Evolutionary conservation across 768 basidiomycete species (phyloP), one percentile per base, ranked within the genome.

Genomic region (Trametes meyenii): DNA sequence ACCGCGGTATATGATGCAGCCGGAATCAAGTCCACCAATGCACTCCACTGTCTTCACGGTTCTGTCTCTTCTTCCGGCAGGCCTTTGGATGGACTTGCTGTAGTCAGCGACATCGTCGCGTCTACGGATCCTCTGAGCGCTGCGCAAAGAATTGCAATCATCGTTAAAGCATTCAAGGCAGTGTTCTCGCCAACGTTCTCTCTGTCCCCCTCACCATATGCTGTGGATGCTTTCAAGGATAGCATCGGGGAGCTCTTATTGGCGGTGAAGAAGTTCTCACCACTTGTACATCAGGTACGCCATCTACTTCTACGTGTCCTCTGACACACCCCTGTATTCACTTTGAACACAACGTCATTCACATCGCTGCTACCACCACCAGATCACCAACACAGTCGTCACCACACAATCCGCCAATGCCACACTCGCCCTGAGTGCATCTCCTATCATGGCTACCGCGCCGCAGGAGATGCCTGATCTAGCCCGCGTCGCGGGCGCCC

Each of bases 391-490:
- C 69, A 86, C 80, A 19, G 94, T 97, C 16, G 93, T 94, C 33
- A 85, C 87, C 19, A 95, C 87, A 19, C 94, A 96, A 76, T 92
- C 89, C 5, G 94, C 94, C 21, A 97, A 96, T 70, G 83, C 90
- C 1, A 96, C 94, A 1, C 81, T 98, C 6, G 92, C 94, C 0
- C 69, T 97, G 4, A 90, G 91, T 17, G 94, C 87, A 14, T 94
- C 92, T 61, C 96, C 96, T 0, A 95, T 98, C 70, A 98, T 98
- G 96, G 91, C 95, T 2, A 88, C 90, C 19, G 85, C 88, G 23
- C 81, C 88, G 0, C 79, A 82, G 60, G 96, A 98, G 71, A 94
- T 94, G 81, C 81, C 84, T 26, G 91, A 96, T 62, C 79, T 98
- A 19, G 79, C 85, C 55, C 76, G 77, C 36, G 81, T 87, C 49